Conservation (phyloP, 371 early-diverging fungal genomes). For the Syncephalis fuscata region DNA sequence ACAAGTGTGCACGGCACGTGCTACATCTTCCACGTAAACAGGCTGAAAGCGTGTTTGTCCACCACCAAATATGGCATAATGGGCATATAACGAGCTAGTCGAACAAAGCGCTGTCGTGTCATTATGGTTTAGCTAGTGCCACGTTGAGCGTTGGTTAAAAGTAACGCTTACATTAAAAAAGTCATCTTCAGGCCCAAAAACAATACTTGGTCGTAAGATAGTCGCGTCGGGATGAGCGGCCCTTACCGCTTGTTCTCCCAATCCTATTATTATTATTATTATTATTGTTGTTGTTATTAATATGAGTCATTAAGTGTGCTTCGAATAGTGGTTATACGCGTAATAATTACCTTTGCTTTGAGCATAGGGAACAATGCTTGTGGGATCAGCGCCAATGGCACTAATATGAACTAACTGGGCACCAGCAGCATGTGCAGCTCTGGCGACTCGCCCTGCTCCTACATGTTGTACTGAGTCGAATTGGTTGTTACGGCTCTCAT, state of each 20-base stretch:
- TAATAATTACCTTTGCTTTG: slow-evolving; percentile 15
- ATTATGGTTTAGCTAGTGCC: neutral
- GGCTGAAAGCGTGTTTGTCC: slow-evolving; percentile 15
- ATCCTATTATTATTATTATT: slow-evolving; percentile 2
- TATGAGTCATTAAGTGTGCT: neutral
- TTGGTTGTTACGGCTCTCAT: slow-evolving; percentile 9
- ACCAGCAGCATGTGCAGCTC: slow-evolving; percentile 8
- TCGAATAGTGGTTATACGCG: too few relatives aligned
- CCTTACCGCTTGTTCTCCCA: slow-evolving; percentile 10
- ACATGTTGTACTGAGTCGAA: slow-evolving; percentile 12
- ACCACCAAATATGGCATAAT: slow-evolving; percentile 15
- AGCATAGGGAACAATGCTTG: slow-evolving; percentile 11
- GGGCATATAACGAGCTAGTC: slow-evolving; percentile 9
- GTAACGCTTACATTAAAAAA: slow-evolving; percentile 13
- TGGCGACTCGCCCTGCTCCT: slow-evolving; percentile 10
- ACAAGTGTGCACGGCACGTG: slow-evolving; percentile 2
- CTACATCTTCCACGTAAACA: slow-evolving; percentile 15
- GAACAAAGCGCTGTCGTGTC: slow-evolving; percentile 7
- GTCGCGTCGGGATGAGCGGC: slow-evolving; percentile 6
- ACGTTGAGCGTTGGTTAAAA: too few relatives aligned
- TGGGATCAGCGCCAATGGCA: slow-evolving; percentile 16
- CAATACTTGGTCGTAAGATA: slow-evolving; percentile 15
- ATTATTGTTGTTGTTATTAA: neutral
- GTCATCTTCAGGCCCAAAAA: slow-evolving; percentile 17
- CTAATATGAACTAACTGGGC: slow-evolving; percentile 14